A percentile compares a stretch with the other conserved stretches of the same genome.
Evolutionary conservation across 768 basidiomycete species (phyloP).

Genomic region (Lactarius sp.): DNA sequence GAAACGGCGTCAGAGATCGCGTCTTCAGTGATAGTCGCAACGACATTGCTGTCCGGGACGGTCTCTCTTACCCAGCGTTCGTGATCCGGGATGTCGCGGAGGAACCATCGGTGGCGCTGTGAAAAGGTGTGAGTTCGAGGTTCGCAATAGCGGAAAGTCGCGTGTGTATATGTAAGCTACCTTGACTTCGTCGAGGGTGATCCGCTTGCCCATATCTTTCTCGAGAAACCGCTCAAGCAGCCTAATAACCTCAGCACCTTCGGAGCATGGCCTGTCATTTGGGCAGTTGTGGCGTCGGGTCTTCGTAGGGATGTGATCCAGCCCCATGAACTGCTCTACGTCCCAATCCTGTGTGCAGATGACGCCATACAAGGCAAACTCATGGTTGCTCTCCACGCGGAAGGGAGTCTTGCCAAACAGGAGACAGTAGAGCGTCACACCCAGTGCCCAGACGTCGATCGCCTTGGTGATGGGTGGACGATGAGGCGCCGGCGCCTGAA

Average conservation of each 20-base stretch:
- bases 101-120: conserved; percentile 63
- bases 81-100: conserved; percentile 60
- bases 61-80: conserved; percentile 67
- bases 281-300: conserved; percentile 44
- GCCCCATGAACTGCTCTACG: conserved; percentile 64
- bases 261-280: conserved; percentile 34
- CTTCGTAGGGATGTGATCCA: conserved; percentile 59
- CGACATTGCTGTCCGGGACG: conserved; percentile 43
- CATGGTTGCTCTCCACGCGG: conserved; percentile 45
- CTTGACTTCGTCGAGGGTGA: conserved; percentile 80
- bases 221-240: conserved; percentile 73
- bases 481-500: conserved; percentile 30
- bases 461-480: conserved; percentile 74
- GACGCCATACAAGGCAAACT: conserved; percentile 73
- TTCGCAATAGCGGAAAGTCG: not conserved
- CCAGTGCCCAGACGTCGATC: conserved; percentile 97
- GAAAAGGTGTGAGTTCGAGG: conserved; percentile 14
- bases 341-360: conserved; percentile 76
- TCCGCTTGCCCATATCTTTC: conserved; percentile 71
- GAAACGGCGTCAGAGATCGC: conserved; percentile 77
- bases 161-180: conserved; percentile 35
- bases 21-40: conserved; percentile 61
- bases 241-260: conserved; percentile 60
- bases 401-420: conserved; percentile 88
- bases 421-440: conserved; percentile 92